These are phyloP conservation scores for Telfairia occidentalis DNA, from an alignment of 331 rosid genomes.

Conservation along the genomic window DNA sequence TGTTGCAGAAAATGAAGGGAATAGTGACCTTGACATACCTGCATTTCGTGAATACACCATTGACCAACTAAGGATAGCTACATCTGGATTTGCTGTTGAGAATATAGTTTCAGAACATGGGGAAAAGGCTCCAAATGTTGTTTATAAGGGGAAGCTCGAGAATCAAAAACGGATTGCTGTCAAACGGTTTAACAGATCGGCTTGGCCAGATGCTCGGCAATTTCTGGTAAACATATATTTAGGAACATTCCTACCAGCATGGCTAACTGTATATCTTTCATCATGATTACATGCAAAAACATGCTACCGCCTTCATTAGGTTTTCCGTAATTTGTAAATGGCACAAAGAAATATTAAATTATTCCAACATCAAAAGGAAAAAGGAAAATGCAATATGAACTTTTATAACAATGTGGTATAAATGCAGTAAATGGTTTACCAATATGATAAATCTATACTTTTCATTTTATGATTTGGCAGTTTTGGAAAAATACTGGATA, in stretches of 20 bases:
- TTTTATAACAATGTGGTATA: background rate
- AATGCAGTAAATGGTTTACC: background rate
- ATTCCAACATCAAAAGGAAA: background rate
- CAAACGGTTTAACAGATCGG: slow-evolving; percentile 59
- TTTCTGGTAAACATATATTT: slow-evolving; percentile 34
- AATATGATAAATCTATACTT: background rate
- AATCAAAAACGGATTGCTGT: slow-evolving; percentile 53
- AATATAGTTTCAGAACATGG: slow-evolving; percentile 75
- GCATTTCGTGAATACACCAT: slow-evolving; percentile 40
- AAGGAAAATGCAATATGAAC: background rate
- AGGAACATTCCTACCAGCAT: background rate
- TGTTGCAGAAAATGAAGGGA: slow-evolving; percentile 42
- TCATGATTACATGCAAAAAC: background rate
- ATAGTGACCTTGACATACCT: slow-evolving; percentile 32
- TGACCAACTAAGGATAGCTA: slow-evolving; percentile 50
- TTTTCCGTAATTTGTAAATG: background rate
- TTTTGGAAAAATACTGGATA: background rate
- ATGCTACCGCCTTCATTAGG: background rate
- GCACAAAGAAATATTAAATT: background rate
- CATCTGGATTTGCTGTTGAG: slow-evolving; percentile 57
- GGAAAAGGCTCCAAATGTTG: slow-evolving; percentile 70
- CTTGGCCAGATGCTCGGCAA: slow-evolving; percentile 62
- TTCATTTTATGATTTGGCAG: background rate
- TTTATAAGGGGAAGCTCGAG: slow-evolving; percentile 58
- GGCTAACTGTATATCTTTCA: background rate